phyloP scores from a whole-genome alignment of 2,329 filamentous ascomycete species.

The Penicillium sp. region DNA sequence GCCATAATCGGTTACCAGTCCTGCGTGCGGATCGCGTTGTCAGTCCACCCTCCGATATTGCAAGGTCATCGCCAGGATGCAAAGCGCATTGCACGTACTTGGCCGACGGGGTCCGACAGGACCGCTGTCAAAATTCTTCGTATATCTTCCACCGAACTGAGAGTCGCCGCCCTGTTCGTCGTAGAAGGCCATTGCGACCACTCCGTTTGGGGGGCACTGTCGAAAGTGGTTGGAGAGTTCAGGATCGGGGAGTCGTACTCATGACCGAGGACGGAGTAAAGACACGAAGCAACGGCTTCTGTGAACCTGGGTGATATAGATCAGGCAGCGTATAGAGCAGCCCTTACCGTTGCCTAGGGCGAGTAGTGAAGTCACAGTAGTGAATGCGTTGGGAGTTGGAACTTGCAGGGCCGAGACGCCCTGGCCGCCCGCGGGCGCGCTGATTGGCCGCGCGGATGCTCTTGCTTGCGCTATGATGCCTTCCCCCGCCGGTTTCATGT shows the following conservation, averaged over 20 bases:
- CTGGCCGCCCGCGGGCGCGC: slow-evolving; percentile 3
- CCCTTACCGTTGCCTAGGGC: no score
- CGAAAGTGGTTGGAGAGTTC: no score
- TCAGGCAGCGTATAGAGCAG: no score
- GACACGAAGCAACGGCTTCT: no score
- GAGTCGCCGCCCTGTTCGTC: slow-evolving; percentile 40
- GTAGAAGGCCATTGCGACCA: slow-evolving; percentile 38
- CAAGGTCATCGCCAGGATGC: no score
- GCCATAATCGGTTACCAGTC: slow-evolving; percentile 89
- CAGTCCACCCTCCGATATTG: slow-evolving; percentile 17
- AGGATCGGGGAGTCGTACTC: no score
- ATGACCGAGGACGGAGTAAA: no score
- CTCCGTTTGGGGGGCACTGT: no score
- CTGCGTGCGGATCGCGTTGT: slow-evolving; percentile 45
- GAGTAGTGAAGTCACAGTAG: not conserved
- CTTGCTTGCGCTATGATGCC: slow-evolving; percentile 8
- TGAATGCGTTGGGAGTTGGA: slow-evolving; percentile 5
- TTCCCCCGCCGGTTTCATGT: slow-evolving; percentile 2
- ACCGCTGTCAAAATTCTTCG: slow-evolving; percentile 35
- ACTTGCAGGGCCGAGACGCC: slow-evolving; percentile 5
- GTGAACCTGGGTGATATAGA: slow-evolving; percentile 2
- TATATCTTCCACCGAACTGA: slow-evolving; percentile 30
- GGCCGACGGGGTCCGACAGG: slow-evolving; percentile 41
- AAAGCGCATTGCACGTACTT: slow-evolving; percentile 29
- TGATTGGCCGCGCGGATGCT: slow-evolving; percentile 3